phyloP scores from a whole-genome alignment of 2,329 filamentous ascomycete genomes.

The Xylariales sp. region DNA sequence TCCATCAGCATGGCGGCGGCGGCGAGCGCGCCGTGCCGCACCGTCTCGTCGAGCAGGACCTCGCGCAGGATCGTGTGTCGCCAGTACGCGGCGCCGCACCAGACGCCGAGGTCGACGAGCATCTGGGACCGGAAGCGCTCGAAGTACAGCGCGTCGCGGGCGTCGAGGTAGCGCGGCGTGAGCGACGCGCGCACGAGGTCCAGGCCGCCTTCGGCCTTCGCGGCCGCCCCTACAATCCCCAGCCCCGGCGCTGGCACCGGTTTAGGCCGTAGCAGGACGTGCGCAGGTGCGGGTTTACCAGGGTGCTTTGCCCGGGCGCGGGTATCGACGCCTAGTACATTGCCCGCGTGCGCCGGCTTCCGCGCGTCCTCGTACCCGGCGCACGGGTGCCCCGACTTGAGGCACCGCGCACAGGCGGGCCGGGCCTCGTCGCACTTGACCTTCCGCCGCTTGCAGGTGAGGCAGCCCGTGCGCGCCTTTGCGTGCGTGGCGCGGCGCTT shows the following conservation, averaged over 20 bases:
- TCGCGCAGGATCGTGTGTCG: slow-evolving; percentile 37
- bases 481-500: slow-evolving; percentile 40
- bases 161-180: slow-evolving; percentile 36
- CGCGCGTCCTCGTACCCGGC: slow-evolving; percentile 37
- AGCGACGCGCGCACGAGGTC: slow-evolving; percentile 35
- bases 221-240: neutral
- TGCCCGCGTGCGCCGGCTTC: neutral
- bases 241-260: slow-evolving; percentile 6
- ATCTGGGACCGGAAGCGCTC: slow-evolving; percentile 42
- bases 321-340: neutral
- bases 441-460: slow-evolving; percentile 41
- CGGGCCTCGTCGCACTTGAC: slow-evolving; percentile 45
- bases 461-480: slow-evolving; percentile 43
- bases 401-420: slow-evolving; percentile 40
- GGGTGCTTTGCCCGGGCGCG: slow-evolving; percentile 1
- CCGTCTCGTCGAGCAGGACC: slow-evolving; percentile 38
- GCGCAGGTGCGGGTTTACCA: neutral
- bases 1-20: slow-evolving; percentile 40
- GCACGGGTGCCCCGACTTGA: slow-evolving; percentile 38
- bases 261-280: slow-evolving; percentile 31
- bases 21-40: slow-evolving; percentile 41
- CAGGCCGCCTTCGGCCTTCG: neutral
- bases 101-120: slow-evolving; percentile 36
- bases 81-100: slow-evolving; percentile 41
- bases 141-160: slow-evolving; percentile 39